Conservation (phyloP, 768 basidiomycete species). For the Calocera viscosa region DNA sequence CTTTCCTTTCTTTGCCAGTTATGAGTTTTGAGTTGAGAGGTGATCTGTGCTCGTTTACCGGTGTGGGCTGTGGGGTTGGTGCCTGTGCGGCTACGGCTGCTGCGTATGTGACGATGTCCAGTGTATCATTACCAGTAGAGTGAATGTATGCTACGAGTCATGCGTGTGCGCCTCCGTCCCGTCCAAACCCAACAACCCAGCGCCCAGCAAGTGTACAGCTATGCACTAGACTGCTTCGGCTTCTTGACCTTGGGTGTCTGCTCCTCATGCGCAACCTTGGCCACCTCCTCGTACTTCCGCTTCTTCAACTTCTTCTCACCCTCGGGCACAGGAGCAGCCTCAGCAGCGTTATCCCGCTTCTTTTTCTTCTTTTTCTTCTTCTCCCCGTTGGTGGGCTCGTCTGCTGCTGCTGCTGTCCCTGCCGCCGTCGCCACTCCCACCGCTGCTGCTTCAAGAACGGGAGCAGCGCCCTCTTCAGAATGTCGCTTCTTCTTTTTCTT, state of each 20-base stretch:
- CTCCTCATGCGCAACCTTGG: too few species aligned
- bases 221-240: background rate
- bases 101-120: background rate
- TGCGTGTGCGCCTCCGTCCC: background rate
- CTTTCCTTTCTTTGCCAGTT: background rate
- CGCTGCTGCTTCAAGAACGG: too few species aligned
- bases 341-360: background rate
- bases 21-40: too few species aligned
- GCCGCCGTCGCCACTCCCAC: background rate
- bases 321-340: background rate
- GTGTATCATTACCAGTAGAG: background rate
- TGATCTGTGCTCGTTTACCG: too few species aligned
- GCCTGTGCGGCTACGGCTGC: too few species aligned
- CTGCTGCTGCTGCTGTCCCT: background rate
- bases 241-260: background rate
- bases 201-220: background rate
- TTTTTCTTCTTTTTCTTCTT: background rate
- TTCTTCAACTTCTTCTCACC: background rate
- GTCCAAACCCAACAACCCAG: background rate
- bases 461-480: too few species aligned
- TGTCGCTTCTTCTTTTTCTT: background rate
- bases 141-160: background rate
- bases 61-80: too few species aligned
- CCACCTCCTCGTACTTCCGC: background rate
- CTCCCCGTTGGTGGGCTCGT: background rate